Conservation (phyloP, 192 early-diverging fungal species). For the Gaertneriomyces semiglobifer region DNA sequence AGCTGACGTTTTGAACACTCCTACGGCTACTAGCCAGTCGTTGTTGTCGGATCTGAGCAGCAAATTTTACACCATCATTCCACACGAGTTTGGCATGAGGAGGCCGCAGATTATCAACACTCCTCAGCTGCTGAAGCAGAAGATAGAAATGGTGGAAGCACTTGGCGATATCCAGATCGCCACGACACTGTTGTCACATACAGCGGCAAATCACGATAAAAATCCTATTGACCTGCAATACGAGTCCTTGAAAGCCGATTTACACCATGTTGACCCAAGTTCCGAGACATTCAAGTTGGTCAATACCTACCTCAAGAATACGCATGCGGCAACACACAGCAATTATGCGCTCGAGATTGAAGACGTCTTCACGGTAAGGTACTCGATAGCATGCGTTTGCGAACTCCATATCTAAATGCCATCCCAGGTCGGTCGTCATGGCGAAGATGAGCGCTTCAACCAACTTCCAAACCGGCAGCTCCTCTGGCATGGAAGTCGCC, state of each 20-base stretch:
- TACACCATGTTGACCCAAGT: constrained; percentile 52
- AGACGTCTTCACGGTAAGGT: constrained; percentile 38
- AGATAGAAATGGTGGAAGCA: constrained; percentile 28
- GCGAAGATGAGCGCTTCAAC: constrained; percentile 54
- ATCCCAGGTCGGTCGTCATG: constrained; percentile 50
- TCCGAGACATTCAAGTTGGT: constrained; percentile 57
- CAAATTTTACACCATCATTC: constrained; percentile 69
- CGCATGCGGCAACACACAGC: constrained; percentile 61
- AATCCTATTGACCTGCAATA: constrained; percentile 66
- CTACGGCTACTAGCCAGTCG: neutral
- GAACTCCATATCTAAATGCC: neutral
- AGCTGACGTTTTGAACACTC: constrained; percentile 35
- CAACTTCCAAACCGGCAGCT: constrained; percentile 60
- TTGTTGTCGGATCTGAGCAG: constrained; percentile 29
- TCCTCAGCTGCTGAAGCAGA: constrained; percentile 41
- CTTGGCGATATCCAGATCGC: constrained; percentile 30
- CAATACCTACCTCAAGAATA: constrained; percentile 58
- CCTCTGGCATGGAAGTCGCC: constrained; percentile 76
- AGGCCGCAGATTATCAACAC: constrained; percentile 54
- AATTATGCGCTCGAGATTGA: constrained; percentile 38
- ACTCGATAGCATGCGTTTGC: neutral
- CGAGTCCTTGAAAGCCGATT: constrained; percentile 49
- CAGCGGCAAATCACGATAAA: constrained; percentile 26
- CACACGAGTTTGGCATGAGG: constrained; percentile 54
- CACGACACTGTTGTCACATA: constrained; percentile 33